A percentile compares a stretch with the other conserved stretches of the same genome.
Conservation (phyloP, 2,329 filamentous ascomycete species). For the Pseudogymnoascus sp. region DNA sequence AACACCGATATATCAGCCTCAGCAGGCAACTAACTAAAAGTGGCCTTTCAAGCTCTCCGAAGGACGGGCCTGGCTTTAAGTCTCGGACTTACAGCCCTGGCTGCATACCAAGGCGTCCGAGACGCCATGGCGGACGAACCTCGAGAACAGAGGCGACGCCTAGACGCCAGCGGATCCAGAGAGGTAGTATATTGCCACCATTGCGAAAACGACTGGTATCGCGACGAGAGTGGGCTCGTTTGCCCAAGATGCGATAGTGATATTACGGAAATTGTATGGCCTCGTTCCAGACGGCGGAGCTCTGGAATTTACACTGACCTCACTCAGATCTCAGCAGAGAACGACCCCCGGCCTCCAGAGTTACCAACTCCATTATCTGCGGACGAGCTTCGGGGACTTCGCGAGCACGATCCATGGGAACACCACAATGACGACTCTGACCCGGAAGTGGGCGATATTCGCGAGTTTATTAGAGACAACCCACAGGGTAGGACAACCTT, state of each 20-base stretch:
- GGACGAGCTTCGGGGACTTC: slow-evolving; percentile 17
- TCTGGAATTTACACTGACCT: not conserved
- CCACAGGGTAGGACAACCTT: slow-evolving; percentile 24
- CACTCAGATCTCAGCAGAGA: slow-evolving; percentile 24
- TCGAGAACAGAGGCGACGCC: slow-evolving; percentile 28
- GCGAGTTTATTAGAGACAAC: slow-evolving; percentile 34
- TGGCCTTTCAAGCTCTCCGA: slow-evolving; percentile 49
- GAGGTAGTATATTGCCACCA: slow-evolving; percentile 82
- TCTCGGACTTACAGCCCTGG: slow-evolving; percentile 49
- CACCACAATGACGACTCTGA: slow-evolving; percentile 40
- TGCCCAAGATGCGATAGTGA: slow-evolving; percentile 75
- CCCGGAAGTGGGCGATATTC: slow-evolving; percentile 50
- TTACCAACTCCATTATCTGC: slow-evolving; percentile 20
- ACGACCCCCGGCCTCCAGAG: slow-evolving; percentile 50
- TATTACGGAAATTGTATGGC: slow-evolving; percentile 70
- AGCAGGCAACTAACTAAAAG: slow-evolving; percentile 28
- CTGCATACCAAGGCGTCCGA: slow-evolving; percentile 43
- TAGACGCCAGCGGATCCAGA: slow-evolving; percentile 43
- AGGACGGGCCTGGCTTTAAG: slow-evolving; percentile 46
- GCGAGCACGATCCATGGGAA: slow-evolving; percentile 25
- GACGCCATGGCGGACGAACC: slow-evolving; percentile 31
- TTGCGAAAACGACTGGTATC: slow-evolving; percentile 74
- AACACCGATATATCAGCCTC: not conserved
- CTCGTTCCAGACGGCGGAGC: not conserved
- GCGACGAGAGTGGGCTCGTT: slow-evolving; percentile 55